Conservation (phyloP, 164 flowering plant genomes). For the Magnolia sinica region DNA sequence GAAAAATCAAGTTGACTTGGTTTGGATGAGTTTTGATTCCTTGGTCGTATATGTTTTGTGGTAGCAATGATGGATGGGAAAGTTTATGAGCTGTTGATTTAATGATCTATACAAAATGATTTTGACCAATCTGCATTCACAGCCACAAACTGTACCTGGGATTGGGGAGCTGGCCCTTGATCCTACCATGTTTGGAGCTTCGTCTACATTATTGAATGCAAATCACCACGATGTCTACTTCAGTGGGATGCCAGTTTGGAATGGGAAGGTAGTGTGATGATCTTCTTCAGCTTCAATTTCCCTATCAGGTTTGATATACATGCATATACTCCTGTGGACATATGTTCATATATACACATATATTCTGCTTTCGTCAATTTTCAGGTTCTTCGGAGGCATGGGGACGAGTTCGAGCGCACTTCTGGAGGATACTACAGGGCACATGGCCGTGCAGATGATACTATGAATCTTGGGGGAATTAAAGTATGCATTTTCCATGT, state of each 20-base stretch:
- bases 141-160: slow-evolving; percentile 62
- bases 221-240: slow-evolving; percentile 78
- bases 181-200: slow-evolving; percentile 83
- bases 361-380: neutral
- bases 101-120: neutral
- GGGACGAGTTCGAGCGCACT: slow-evolving; percentile 88
- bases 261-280: slow-evolving; percentile 53
- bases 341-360: neutral
- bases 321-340: neutral
- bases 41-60: too few relatives aligned
- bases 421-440: slow-evolving; percentile 79
- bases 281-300: neutral
- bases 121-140: neutral
- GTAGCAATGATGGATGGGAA: neutral
- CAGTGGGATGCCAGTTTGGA: slow-evolving; percentile 79
- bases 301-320: neutral
- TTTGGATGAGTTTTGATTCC: neutral
- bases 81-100: neutral
- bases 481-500: slow-evolving; percentile 46
- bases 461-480: slow-evolving; percentile 99
- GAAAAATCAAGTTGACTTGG: neutral
- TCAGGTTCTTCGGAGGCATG: slow-evolving; percentile 90
- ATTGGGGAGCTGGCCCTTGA: slow-evolving; percentile 89
- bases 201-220: slow-evolving; percentile 73
- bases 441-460: slow-evolving; percentile 98